phyloP scores from a whole-genome alignment of 75 land plant genomes.

The Chamaecyparis obtusa region DNA sequence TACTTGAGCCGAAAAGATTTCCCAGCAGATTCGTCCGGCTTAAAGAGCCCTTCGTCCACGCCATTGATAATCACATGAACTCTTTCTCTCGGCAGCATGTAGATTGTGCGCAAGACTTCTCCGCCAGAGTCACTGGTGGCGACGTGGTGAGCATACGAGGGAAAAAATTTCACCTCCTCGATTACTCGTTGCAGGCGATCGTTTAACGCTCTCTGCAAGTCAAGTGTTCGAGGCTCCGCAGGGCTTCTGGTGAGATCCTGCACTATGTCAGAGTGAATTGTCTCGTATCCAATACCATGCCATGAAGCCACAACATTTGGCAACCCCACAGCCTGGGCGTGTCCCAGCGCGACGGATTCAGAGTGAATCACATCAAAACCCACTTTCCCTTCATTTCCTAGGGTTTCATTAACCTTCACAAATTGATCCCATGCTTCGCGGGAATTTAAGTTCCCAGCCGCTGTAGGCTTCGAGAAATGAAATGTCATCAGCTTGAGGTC shows the following conservation, averaged over 20 bases:
- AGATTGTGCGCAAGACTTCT: constrained; percentile 39
- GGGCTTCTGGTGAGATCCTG: constrained; percentile 35
- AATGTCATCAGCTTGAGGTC: constrained; percentile 11
- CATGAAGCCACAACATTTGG: constrained; percentile 30
- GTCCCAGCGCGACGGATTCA: constrained; percentile 42
- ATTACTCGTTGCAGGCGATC: constrained; percentile 31
- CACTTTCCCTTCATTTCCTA: background rate
- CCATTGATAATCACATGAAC: constrained; percentile 45
- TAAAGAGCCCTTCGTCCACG: constrained; percentile 33
- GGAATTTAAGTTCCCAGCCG: constrained; percentile 21
- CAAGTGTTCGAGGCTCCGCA: constrained; percentile 21
- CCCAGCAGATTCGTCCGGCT: constrained; percentile 23
- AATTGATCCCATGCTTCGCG: constrained; percentile 29
- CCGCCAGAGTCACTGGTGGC: constrained; percentile 45
- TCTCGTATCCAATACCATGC: constrained; percentile 51
- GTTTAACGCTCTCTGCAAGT: constrained; percentile 23
- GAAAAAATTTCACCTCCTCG: constrained; percentile 45
- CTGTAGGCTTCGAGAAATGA: constrained; percentile 21
- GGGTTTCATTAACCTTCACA: constrained; percentile 9
- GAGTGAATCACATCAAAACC: constrained; percentile 36
- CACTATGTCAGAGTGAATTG: constrained; percentile 41
- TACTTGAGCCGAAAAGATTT: constrained; percentile 15
- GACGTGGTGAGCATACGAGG: constrained; percentile 38
- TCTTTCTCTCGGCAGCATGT: constrained; percentile 32
- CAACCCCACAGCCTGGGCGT: constrained; percentile 17